phyloP scores from a whole-genome alignment of 805 yeast genomes.

The Saccharomycopsis sp. region DNA sequence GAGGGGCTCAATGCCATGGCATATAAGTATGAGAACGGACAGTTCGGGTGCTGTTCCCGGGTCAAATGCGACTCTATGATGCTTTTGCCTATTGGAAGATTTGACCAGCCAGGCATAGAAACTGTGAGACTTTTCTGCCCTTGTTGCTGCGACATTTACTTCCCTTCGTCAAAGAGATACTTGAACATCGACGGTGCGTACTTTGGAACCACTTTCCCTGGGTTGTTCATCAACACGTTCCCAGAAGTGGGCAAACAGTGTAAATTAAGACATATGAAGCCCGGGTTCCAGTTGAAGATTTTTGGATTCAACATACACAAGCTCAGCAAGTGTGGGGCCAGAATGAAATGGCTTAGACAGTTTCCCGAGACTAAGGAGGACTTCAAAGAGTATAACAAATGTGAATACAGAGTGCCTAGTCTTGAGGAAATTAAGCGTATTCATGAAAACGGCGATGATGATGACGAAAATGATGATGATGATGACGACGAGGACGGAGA shows the following conservation, averaged over 20 bases:
- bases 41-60: slow-evolving; percentile 90
- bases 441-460: slow-evolving; percentile 22
- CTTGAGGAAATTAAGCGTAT: slow-evolving; percentile 17
- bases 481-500: slow-evolving; percentile 27
- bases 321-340: slow-evolving; percentile 71
- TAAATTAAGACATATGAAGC: slow-evolving; percentile 43
- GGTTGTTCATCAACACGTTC: slow-evolving; percentile 81
- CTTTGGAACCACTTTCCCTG: slow-evolving; percentile 94
- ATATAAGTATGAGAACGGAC: slow-evolving; percentile 82
- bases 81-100: slow-evolving; percentile 83
- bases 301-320: slow-evolving; percentile 86
- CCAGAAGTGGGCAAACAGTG: slow-evolving; percentile 84
- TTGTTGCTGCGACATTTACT: slow-evolving; percentile 83
- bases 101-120: slow-evolving; percentile 86
- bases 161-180: slow-evolving; percentile 83
- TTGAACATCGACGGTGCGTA: slow-evolving; percentile 92
- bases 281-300: slow-evolving; percentile 52
- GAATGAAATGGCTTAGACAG: slow-evolving; percentile 92
- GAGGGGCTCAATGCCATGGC: slow-evolving; percentile 89
- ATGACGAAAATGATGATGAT: slow-evolving; percentile 29
- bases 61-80: slow-evolving; percentile 86
- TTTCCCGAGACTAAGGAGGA: slow-evolving; percentile 61
- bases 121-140: slow-evolving; percentile 93
- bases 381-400: slow-evolving; percentile 51
- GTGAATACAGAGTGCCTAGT: slow-evolving; percentile 54